phyloP scores from a whole-genome alignment of 2,329 filamentous ascomycete genomes.

The Tolypocladium ophioglossoides region DNA sequence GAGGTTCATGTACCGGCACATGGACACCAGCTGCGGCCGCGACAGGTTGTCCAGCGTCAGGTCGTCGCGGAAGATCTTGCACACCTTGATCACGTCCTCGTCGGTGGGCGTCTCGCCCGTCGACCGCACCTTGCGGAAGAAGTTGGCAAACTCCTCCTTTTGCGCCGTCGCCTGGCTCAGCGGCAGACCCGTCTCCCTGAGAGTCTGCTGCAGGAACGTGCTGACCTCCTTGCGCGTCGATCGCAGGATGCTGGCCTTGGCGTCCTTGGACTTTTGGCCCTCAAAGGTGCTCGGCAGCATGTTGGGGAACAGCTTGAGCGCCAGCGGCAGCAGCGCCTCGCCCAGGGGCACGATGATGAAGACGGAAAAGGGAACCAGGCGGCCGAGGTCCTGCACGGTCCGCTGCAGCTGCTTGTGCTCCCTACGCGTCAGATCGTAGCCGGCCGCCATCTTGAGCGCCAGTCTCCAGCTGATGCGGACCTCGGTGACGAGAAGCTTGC shows the following conservation, averaged over 20 bases:
- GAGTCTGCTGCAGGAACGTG: constrained; percentile 74
- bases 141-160: constrained; percentile 88
- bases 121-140: constrained; percentile 91
- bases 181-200: constrained; percentile 88
- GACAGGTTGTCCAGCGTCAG: constrained; percentile 94
- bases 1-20: constrained; percentile 97
- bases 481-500: constrained; percentile 85
- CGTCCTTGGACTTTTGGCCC: constrained; percentile 79
- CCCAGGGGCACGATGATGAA: constrained; percentile 97
- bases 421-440: constrained; percentile 89
- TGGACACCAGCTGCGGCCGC: constrained; percentile 87
- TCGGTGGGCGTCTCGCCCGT: constrained; percentile 84
- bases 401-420: constrained; percentile 88
- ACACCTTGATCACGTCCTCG: constrained; percentile 94
- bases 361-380: constrained; percentile 89
- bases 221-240: constrained; percentile 90
- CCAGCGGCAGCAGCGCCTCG: constrained; percentile 82
- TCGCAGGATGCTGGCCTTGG: constrained; percentile 71
- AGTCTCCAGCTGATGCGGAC: constrained; percentile 85
- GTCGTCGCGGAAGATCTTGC: constrained; percentile 98
- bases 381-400: constrained; percentile 87
- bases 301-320: constrained; percentile 92
- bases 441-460: constrained; percentile 93
- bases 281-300: constrained; percentile 96
- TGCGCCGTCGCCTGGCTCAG: constrained; percentile 75